Base-by-base conservation (phyloP, 768 basidiomycete genomes). In the Tricholoma terreum region DNA sequence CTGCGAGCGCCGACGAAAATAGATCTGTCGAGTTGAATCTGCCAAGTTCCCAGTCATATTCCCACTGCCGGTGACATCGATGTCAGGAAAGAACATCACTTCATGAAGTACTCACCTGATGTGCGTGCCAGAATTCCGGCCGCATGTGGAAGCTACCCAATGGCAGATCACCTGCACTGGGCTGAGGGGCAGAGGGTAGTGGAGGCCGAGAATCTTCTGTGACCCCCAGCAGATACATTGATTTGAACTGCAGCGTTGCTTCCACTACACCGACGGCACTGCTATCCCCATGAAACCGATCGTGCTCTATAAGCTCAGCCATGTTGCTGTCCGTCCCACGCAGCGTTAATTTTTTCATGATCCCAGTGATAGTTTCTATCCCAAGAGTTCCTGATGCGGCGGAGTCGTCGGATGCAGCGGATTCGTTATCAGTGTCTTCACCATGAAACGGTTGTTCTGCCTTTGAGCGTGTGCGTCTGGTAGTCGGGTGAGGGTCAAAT, bases 211-310 rank as follows among this genome's bases (percentile, higher is more conserved):
- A 52, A 33, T 30, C 27, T 21, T 65, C 67, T 34, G 57, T 63
- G 14, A 70, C 58, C 14, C 80, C 79, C 50, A 75, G 71, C 56
- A 82, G 65, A 45, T 82, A 81, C 65, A 80, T 71, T 54, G 81
- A 74, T 60, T 79, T 83, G 56, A 84, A 75, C 62, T 78, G 79
- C 35, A 82, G 71, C 0, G 83, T 80, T 0, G 77, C 73, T 45
- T 80, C 81, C 19, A 87, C 78, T 11, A 87, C 77, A 27, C 79
- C 76, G 34, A 81, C 77, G 12, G 75, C 75, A 61, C 83, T 85
- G 65, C 83, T 86, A 61, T 83, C 80, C 14, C 85, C 86, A 63
- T 86, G 84, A 62, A 84, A 88, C 24, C 85, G 73, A 50, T 76
- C 71, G 57, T 76, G 77, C 57, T 78, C 65, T 6, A 68, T 58